Evolutionary conservation across 768 basidiomycete species (phyloP).

Genomic region (Pleurotus cornucopiae): DNA sequence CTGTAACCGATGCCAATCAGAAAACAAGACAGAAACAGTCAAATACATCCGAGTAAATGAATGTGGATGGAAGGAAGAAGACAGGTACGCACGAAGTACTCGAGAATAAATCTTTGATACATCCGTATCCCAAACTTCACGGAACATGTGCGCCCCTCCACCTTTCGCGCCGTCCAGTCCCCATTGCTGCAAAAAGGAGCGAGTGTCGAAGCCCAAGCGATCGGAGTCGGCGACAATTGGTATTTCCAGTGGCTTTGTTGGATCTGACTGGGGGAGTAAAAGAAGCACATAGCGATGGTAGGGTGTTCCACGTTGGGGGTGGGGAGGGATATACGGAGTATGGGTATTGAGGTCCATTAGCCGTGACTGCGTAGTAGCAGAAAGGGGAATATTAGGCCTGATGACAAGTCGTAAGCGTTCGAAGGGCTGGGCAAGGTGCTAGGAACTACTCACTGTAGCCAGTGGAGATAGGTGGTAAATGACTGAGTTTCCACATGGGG

Average conservation of each 20-base stretch:
- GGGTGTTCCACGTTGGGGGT: conserved; percentile 83
- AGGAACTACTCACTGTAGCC: conserved; percentile 63
- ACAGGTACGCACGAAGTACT: conserved; percentile 55
- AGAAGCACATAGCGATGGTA: conserved; percentile 88
- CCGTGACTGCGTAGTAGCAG: conserved; percentile 43
- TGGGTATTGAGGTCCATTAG: conserved; percentile 38
- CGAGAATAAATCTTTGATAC: conserved; percentile 63
- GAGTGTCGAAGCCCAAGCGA: conserved; percentile 62
- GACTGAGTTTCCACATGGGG: conserved; percentile 66
- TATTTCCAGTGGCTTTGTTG: conserved; percentile 36
- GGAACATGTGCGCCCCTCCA: conserved; percentile 82
- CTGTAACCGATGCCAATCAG: conserved; percentile 21
- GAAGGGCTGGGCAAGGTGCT: conserved; percentile 10
- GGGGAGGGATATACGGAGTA: conserved; percentile 83
- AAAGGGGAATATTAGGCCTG: conserved; percentile 82
- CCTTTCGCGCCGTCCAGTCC: conserved; percentile 49
- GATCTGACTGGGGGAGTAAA: conserved; percentile 64
- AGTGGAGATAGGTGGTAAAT: conserved; percentile 77
- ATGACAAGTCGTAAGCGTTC: conserved; percentile 2
- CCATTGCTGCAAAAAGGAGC: conserved; percentile 56
- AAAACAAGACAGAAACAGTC: conserved; percentile 7
- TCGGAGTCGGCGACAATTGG: conserved; percentile 40
- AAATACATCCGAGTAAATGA: conserved; percentile 2
- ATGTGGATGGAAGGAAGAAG: conserved; percentile 10
- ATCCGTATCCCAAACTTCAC: conserved; percentile 67